Evolutionary conservation across 1,284 basidiomycete species (phyloP), one percentile per base, ranked within the genome.

Genomic region (Ceratobasidium sp.): DNA sequence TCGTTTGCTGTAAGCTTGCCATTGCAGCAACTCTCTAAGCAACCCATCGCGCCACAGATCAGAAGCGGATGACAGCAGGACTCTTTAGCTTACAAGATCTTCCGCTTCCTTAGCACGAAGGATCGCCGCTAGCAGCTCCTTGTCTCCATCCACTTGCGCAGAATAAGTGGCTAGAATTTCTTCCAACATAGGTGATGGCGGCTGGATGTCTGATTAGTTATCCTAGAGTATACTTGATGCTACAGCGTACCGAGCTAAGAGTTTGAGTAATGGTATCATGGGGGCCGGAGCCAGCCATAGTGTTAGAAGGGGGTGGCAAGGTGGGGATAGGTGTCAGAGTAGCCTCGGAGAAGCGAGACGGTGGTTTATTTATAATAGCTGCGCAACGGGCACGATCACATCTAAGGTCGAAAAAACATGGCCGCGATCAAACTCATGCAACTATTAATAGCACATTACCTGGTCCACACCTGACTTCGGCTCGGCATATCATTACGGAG

Each of bases 51-150:
- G 15, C 20, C 7, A 67, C 12, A 12, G 12, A 5, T 28, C 23
- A 67, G 64, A 12, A 10, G n/a, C 6, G 39, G n/a, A 40, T 9
- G 12, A 49, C 12, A 63, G 39, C 42, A 13, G n/a, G 13, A 40
- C 4, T 33, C n/a, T 64, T 2, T 28, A 18, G 39, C 71, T 64
- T 33, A 75, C 71, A 10, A 75, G 60, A 4, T 75, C 71, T 60
- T 75, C 71, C 12, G 71, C 71, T 64, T 75, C 71, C 60, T 75
- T 75, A 12, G 71, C 71, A 23, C 71, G 71, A 44, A 75, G 42
- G n/a, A 75, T 75, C 12, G 71, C 71, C 20, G 58, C 71, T n/a
- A 75, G 44, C n/a, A 75, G 23, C n/a, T 75, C 71, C 46, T 75
- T 75, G 46, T 75, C 71, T 9, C 71, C 71, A 40, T 64, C 71